Evolutionary conservation across 2,329 filamentous ascomycete species (phyloP), one percentile per base, ranked within the genome.

Genomic region (Ilyonectria sp.): DNA sequence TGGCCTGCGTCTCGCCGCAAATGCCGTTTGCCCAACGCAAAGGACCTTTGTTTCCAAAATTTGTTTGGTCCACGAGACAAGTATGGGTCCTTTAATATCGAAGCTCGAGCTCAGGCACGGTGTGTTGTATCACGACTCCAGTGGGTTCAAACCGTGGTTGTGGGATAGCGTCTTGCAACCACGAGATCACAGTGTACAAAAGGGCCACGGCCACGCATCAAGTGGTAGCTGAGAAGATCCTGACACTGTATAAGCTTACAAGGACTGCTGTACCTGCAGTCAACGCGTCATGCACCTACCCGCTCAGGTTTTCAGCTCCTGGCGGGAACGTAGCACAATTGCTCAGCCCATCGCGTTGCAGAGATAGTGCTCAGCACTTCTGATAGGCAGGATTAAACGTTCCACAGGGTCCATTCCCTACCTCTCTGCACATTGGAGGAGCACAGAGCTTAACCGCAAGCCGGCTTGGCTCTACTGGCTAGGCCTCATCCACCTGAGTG

Each of bases 241-340:
- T 19, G 6, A 21, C 50, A 53, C 50, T 17, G 50, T 53, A 13
- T 15, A 33, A 17, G 50, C 31, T 11, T 53, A 8, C 31, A 35
- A 23, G 7, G n/a, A 6, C 31, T 35, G 50, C 50, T 31, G 62
- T 57, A 55, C 65, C 55, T 40, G 61, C 61, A 46, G 59, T 40
- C 33, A 54, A 50, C 43, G 37, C 60, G 37, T 29, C 17, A 65
- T 67, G 65, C 56, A 60, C 15, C 26, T 47, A 40, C 26, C 68
- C 70, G 59, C 40, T 53, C 40, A 53, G 44, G 50, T n/a, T 37
- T 44, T 70, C 55, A 69, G 63, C 56, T 67, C n/a, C 29, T 40
- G 49, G 31, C 37, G 21, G 33, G 44, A 23, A 7, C 17, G 66
- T 68, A n/a, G 61, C 68, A 70, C 68, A 67, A 46, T n/a, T 9